Percentiles rank a stretch among this genome's conserved stretches.
These are phyloP conservation scores for Zopfochytrium polystomum DNA, from an alignment of 371 early-diverging fungal species.

Conservation along the genomic window DNA sequence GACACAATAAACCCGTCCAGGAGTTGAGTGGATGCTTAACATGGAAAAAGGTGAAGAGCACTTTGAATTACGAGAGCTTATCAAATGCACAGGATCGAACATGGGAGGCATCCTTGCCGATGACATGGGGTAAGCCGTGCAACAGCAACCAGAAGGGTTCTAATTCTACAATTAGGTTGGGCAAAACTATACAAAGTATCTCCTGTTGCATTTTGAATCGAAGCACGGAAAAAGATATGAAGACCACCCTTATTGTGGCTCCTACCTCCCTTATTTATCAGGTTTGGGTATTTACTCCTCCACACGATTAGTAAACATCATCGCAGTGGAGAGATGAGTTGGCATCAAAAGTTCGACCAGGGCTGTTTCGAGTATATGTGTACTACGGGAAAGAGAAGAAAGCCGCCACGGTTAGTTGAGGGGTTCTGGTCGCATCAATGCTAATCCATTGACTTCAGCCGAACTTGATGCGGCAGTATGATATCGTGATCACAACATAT, in stretches of 20 bases:
- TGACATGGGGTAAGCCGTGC: constrained; percentile 20
- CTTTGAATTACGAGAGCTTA: no score
- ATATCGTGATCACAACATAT: constrained; percentile 42
- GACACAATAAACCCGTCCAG: no score
- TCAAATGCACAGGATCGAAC: no score
- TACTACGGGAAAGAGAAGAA: constrained; percentile 36
- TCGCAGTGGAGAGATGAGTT: constrained; percentile 37
- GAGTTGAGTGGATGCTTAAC: constrained; percentile 43
- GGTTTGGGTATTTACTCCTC: constrained; percentile 9
- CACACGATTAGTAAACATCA: not conserved
- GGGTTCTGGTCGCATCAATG: not conserved
- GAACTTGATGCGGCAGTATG: constrained; percentile 20
- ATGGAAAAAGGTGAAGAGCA: constrained; percentile 40
- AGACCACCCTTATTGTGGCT: constrained; percentile 36
- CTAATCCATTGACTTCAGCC: not conserved
- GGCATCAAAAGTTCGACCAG: constrained; percentile 15
- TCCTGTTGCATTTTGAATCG: constrained; percentile 25
- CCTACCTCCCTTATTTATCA: constrained; percentile 39
- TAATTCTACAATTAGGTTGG: constrained; percentile 31
- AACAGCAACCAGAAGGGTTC: constrained; percentile 2
- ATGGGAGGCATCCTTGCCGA: constrained; percentile 36
- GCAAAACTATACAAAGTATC: constrained; percentile 43
- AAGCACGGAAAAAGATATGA: constrained; percentile 11
- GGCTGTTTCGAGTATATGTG: constrained; percentile 26
- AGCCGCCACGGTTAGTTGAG: not conserved